These are phyloP conservation scores for Leptographium lundbergii DNA, from an alignment of 2,329 filamentous ascomycete genomes.

Conservation along the genomic window DNA sequence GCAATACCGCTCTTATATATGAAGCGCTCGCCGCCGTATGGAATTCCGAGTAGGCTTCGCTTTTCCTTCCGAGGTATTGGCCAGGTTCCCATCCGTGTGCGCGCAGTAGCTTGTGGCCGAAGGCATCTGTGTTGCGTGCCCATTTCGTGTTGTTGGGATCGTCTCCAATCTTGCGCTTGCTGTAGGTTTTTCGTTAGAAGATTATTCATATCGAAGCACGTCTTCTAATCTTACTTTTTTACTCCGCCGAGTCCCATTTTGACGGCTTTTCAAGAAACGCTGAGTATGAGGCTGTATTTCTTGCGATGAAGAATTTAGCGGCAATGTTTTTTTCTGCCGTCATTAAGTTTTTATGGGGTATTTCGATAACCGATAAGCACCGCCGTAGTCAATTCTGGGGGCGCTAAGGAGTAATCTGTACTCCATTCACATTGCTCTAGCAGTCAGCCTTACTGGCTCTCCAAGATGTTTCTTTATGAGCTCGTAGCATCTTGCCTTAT, in stretches of 20 bases:
- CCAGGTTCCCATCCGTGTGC: conserved; percentile 87
- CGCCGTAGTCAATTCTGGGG: not conserved
- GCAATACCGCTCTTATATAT: conserved; percentile 73
- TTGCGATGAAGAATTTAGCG: not conserved
- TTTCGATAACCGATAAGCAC: not conserved
- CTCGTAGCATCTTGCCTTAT: not conserved
- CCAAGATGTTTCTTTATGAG: not conserved
- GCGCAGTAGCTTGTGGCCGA: conserved; percentile 81
- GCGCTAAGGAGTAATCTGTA: too few relatives aligned
- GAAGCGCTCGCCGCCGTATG: conserved; percentile 72
- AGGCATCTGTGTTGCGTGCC: conserved; percentile 68
- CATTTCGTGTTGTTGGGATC: conserved; percentile 96
- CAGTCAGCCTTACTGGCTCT: too few relatives aligned
- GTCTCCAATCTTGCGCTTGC: conserved; percentile 58
- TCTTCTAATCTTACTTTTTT: conserved; percentile 41
- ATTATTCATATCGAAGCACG: not conserved
- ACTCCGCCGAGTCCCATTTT: conserved; percentile 57
- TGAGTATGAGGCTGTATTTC: not conserved
- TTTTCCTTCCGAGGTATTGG: conserved; percentile 63
- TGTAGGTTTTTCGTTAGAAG: conserved; percentile 8
- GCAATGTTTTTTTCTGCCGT: conserved; percentile 45
- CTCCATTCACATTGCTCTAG: too few relatives aligned
- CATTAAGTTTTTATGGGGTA: not conserved
- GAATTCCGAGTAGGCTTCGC: conserved; percentile 61
- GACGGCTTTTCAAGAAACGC: not conserved